Evolutionary conservation across 1,139 yeast genomes (phyloP).

Genomic region (Yamadazyma dushanensis): DNA sequence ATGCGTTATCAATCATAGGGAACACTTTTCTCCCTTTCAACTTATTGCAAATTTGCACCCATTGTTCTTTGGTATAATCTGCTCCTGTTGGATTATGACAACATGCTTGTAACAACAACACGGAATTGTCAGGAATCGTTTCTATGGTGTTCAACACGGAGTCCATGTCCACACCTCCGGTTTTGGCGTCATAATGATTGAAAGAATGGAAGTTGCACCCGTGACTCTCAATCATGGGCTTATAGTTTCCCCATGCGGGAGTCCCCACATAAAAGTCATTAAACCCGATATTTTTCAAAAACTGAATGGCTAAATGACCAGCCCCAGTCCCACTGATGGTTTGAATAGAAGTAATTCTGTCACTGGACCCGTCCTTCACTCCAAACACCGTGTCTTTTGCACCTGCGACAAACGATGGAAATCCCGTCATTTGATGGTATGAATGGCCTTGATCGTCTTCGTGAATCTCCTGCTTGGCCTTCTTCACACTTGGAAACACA

Average conservation of each 20-base stretch:
- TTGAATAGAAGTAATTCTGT: slow-evolving; percentile 38
- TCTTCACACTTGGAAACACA: slow-evolving; percentile 38
- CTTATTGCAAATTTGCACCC: slow-evolving; percentile 69
- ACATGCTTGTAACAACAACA: slow-evolving; percentile 78
- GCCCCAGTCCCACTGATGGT: slow-evolving; percentile 49
- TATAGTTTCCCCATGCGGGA: slow-evolving; percentile 46
- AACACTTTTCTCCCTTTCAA: slow-evolving; percentile 56
- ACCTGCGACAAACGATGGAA: slow-evolving; percentile 37
- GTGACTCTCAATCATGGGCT: slow-evolving; percentile 32
- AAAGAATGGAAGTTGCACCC: slow-evolving; percentile 30
- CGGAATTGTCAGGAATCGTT: slow-evolving; percentile 30
- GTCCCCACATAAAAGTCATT: slow-evolving; percentile 34
- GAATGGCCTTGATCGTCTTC: slow-evolving; percentile 44
- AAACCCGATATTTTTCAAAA: slow-evolving; percentile 31
- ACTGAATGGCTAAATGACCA: slow-evolving; percentile 36
- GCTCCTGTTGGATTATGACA: slow-evolving; percentile 98
- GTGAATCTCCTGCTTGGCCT: slow-evolving; percentile 34
- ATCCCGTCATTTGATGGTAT: slow-evolving; percentile 45
- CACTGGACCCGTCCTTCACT: slow-evolving; percentile 20
- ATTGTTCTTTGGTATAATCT: slow-evolving; percentile 79
- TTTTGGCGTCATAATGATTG: slow-evolving; percentile 32
- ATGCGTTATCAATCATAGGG: slow-evolving; percentile 88
- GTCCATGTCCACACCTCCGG: slow-evolving; percentile 32
- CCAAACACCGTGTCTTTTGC: slow-evolving; percentile 41
- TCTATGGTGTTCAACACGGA: slow-evolving; percentile 27